Evolutionary conservation across 306 rosid genomes (phyloP).

Genomic region (Vigna unguiculata): DNA sequence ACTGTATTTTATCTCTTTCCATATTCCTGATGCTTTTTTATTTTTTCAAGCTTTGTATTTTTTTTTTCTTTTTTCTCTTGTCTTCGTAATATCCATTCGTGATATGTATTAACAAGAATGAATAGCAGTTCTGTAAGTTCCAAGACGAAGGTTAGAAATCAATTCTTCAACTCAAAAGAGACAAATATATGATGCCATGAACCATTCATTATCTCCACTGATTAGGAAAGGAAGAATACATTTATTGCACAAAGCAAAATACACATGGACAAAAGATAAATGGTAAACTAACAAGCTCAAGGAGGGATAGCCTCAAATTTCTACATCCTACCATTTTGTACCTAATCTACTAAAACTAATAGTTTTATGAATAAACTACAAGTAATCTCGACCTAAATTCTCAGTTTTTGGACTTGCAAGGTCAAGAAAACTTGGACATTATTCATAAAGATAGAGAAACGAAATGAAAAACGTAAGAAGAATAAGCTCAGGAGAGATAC

Average conservation of each 20-base stretch:
- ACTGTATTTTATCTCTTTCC: too few relatives aligned
- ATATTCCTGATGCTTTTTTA: too few relatives aligned
- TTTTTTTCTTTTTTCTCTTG: too few relatives aligned
- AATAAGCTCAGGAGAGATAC: constrained; percentile 98
- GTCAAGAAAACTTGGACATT: constrained; percentile 90
- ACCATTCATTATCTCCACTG: background rate
- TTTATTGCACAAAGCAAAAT: background rate
- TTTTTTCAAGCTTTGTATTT: too few relatives aligned
- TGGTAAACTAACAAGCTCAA: constrained; percentile 7
- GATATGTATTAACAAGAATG: background rate
- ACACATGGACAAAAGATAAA: too few relatives aligned
- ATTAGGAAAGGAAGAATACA: constrained; percentile 15
- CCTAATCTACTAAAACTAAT: background rate
- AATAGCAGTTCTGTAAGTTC: background rate
- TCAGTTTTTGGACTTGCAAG: constrained; percentile 77
- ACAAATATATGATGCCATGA: background rate
- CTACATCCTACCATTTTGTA: constrained; percentile 4
- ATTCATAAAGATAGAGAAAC: constrained; percentile 35
- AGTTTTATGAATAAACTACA: background rate
- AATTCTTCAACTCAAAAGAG: background rate
- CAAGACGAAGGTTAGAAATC: background rate
- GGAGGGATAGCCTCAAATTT: constrained; percentile 38
- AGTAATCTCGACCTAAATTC: background rate
- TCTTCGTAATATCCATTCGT: fast-evolving
- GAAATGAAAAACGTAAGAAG: constrained; percentile 24